Base-by-base conservation (phyloP, 2,329 filamentous ascomycete genomes). In the Cyclaneusma minus region DNA sequence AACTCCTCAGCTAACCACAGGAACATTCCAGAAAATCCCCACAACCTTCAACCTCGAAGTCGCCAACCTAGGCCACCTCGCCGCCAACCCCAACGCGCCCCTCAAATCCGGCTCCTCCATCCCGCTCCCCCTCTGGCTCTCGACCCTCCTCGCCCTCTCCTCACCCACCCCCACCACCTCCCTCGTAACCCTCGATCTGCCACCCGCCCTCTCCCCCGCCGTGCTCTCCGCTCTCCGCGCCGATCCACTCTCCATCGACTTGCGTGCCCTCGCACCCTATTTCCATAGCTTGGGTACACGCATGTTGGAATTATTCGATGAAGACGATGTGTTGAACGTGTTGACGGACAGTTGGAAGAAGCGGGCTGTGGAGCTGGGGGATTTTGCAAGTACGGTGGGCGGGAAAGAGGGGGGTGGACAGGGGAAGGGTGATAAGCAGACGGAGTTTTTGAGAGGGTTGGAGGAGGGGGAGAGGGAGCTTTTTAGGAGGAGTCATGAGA, bases 21-120 rank as follows among this genome's bases (percentile, higher is more conserved):
- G 18, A 38, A 38, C 19, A 21, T 27, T 11, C 14, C 40, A 93
- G 74, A 95, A 94, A 79, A 70, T 94, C 16, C 87, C 89, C 21
- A 93, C 85, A 58, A 91, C 80, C 27, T 94, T 95, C 55, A 80
- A 93, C 46, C 68, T 94, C 44, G 79, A 87, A 32, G 75, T 93
- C 16, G 78, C 84, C 12, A 74, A 80, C 30, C 68, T 95, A 23
- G 85, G 85, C 39, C 83, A 92, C 49, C 65, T 98, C 32, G 84
- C 92, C 54, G 84, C 84, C 44, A 87, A 82, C 44, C 66, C 79
- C 13, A 48, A 53, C 3, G 55, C 63, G 16, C 54, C 79, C 47
- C 74, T 95, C 42, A 89, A 87, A 50, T 55, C 74, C 29, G 80
- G 81, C 33, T 87, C 83, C 1, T 72, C 75, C 22, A 63, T 95